Evolutionary conservation across 352 stramenopile genomes (phyloP), one percentile per base, ranked within the genome.

Genomic region (Globisporangium alternatum): DNA sequence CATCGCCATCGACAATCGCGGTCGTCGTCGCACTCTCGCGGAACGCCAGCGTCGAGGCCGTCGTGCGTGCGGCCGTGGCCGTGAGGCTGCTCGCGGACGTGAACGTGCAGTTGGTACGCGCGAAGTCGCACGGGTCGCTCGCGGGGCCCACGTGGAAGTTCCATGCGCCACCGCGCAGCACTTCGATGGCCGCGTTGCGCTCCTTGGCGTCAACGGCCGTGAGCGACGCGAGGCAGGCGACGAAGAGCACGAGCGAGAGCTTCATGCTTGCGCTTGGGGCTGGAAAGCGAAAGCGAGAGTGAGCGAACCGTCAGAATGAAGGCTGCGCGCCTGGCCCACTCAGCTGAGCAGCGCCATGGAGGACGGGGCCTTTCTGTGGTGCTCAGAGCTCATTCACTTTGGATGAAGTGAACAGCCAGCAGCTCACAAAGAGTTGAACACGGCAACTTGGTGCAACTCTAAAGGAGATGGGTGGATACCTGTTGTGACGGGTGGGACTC

Each of bases 71-170:
- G 7, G 45, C 15, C 9, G 45, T 31, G 21, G 25, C 28, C 5
- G 45, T 30, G 21, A 53, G 10, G 9, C 7, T 10, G 51, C 7
- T 25, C 28, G 15, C 22, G 2, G 21, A 1, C 33, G 55, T 13
- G 43, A 67, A 67, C 9, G 53, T 43, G 43, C 61, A 67, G 43
- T 57, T 56, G n/a, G 61, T 52, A 43, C 61, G 61, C n/a, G 15
- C 21, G 10, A 56, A 43, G 31, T 9, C 41, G 28, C 61, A 67
- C 25, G 61, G 61, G 22, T 67, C 61, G 31, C 30, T 48, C 19
- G 17, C 25, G 3, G 28, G 19, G 17, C 43, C 61, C 2, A 60
- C 17, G 35, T 67, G 61, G 35, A 57, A 61, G 31, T 7, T 39
- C 61, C 61, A 67, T 21, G 53, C 41, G 9, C 51, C 61, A 19